phyloP scores from a whole-genome alignment of 805 yeast species.

The Spencermartinsiella europaea region DNA sequence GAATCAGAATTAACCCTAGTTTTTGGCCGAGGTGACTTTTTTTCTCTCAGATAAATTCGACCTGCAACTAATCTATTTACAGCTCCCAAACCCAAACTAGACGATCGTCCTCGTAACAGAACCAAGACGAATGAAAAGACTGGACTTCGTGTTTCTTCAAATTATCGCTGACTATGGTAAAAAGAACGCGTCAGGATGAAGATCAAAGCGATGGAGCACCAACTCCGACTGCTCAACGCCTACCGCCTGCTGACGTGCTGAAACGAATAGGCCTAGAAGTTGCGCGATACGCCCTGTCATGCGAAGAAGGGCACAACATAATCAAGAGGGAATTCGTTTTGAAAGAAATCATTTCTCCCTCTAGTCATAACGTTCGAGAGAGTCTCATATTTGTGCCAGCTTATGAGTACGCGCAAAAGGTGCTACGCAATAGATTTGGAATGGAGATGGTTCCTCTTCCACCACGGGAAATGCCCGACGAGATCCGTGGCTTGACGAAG shows the following conservation, averaged over 20 bases:
- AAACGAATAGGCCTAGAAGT: not conserved
- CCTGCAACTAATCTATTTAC: too few species aligned
- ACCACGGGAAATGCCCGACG: conserved; percentile 4
- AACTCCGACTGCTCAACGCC: not conserved
- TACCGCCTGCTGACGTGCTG: not conserved
- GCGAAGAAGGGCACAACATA: not conserved
- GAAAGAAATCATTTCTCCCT: not conserved
- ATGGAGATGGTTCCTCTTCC: conserved; percentile 14
- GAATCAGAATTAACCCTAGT: too few species aligned
- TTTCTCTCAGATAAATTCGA: too few species aligned
- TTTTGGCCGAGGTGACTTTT: too few species aligned
- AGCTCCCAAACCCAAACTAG: too few species aligned
- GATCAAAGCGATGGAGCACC: not conserved
- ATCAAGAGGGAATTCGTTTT: not conserved
- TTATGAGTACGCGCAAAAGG: conserved; percentile 2
- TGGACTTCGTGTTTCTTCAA: too few species aligned
- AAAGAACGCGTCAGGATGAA: not conserved
- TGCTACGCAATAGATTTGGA: conserved; percentile 8
- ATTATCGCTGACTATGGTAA: not conserved
- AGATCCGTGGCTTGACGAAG: not conserved
- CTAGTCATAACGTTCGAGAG: not conserved
- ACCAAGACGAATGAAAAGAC: too few species aligned
- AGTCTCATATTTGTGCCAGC: not conserved
- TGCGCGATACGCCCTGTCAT: not conserved
- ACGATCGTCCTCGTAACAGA: too few species aligned